These are phyloP conservation scores for Globisporangium iwayamae DNA, from an alignment of 352 stramenopile species.

Conservation along the genomic window DNA sequence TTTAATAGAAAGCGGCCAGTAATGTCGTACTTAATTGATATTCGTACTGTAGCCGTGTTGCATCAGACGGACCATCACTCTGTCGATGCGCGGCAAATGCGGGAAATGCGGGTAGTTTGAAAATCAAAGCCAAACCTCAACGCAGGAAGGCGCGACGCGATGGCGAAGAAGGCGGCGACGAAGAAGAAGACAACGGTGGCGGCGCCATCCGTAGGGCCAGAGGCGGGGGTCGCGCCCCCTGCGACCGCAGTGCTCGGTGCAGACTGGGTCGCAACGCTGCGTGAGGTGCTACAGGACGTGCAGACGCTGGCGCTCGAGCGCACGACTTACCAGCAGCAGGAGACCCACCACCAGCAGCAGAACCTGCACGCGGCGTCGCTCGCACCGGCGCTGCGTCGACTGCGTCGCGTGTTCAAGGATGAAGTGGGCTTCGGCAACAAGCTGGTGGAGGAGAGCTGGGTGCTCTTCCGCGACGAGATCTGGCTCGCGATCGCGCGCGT, in stretches of 20 bases:
- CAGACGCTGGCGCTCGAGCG: conserved; percentile 59
- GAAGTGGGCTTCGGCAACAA: conserved; percentile 39
- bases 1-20: no score
- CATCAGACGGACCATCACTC: no score
- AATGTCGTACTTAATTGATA: no score
- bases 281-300: conserved; percentile 64
- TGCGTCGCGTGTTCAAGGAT: conserved; percentile 43
- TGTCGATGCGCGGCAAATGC: no score
- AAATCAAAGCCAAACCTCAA: background rate
- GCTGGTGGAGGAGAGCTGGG: conserved; percentile 50
- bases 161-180: background rate
- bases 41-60: no score
- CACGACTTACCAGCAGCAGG: conserved; percentile 34
- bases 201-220: no score
- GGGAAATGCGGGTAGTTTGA: background rate
- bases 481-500: conserved; percentile 53
- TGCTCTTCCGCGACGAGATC: conserved; percentile 59
- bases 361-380: conserved; percentile 23
- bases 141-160: no score
- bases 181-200: background rate
- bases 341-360: background rate
- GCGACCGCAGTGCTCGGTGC: conserved; percentile 20
- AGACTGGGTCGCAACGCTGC: conserved; percentile 57
- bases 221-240: background rate
- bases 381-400: conserved; percentile 42